A percentile compares a stretch with the other conserved stretches of the same genome.
Conservation (phyloP, 1,284 basidiomycete species). For the Termitomyces sp. region DNA sequence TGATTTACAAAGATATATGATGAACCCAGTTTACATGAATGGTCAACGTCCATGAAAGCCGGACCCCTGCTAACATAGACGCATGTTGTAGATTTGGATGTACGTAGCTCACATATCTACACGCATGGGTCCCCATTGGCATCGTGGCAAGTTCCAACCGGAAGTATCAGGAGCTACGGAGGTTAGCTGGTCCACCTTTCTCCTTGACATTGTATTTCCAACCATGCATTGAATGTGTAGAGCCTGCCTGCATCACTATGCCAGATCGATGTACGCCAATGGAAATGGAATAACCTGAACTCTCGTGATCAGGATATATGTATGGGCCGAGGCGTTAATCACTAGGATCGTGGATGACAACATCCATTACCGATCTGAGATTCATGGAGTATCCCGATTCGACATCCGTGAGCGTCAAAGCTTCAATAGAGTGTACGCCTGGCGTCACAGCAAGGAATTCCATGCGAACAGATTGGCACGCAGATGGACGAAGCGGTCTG, state of each 20-base stretch:
- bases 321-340: conserved; percentile 18
- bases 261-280: no score
- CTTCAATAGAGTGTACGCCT: conserved; percentile 75
- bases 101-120: no score
- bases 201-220: background rate
- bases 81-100: no score
- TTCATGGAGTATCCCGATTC: conserved; percentile 72
- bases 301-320: background rate
- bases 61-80: no score
- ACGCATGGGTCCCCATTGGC: no score
- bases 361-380: conserved; percentile 63
- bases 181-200: background rate
- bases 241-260: background rate
- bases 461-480: conserved; percentile 84
- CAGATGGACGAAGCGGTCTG: conserved; percentile 74
- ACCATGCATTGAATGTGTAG: background rate
- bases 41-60: no score
- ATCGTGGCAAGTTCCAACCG: no score
- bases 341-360: conserved; percentile 57
- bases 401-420: conserved; percentile 67
- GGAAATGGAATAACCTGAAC: background rate
- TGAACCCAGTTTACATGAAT: no score
- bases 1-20: no score
- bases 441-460: conserved; percentile 77
- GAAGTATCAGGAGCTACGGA: no score